Percentiles rank a stretch among this genome's conserved stretches.
phyloP scores from a whole-genome alignment of 1,284 basidiomycete species.

The Xerocomus amazonicus region DNA sequence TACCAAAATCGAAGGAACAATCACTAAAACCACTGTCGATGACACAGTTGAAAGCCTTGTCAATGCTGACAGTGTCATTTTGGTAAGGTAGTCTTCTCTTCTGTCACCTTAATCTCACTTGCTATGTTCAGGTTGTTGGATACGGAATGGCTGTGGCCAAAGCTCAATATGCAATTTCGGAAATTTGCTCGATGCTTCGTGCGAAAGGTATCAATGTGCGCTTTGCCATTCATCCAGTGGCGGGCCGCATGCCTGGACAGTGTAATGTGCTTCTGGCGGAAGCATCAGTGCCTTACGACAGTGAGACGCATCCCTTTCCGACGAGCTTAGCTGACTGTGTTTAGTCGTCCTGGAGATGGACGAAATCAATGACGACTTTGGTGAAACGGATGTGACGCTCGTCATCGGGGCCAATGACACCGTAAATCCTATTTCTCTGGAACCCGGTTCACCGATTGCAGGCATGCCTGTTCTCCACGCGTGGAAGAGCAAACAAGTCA shows the following conservation, averaged over 20 bases:
- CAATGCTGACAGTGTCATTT: slow-evolving; percentile 80
- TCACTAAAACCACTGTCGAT: slow-evolving; percentile 73
- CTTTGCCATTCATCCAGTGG: slow-evolving; percentile 64
- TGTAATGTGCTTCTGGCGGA: slow-evolving; percentile 85
- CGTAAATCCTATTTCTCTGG: slow-evolving; percentile 85
- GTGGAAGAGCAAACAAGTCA: slow-evolving; percentile 87
- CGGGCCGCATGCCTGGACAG: slow-evolving; percentile 79
- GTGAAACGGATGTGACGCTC: slow-evolving; percentile 77
- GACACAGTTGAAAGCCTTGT: slow-evolving; percentile 73
- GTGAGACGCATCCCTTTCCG: slow-evolving; percentile 41
- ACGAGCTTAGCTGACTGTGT: slow-evolving; percentile 2
- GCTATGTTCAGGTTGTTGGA: slow-evolving; percentile 62
- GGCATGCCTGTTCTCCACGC: slow-evolving; percentile 87
- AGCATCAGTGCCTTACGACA: slow-evolving; percentile 85
- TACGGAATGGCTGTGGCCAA: slow-evolving; percentile 90
- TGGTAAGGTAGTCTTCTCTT: slow-evolving; percentile 42
- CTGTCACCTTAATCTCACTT: slow-evolving; percentile 3
- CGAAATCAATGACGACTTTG: slow-evolving; percentile 87
- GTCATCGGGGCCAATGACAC: slow-evolving; percentile 90
- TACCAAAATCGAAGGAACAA: slow-evolving; percentile 75
- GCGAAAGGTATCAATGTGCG: slow-evolving; percentile 72
- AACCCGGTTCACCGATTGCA: slow-evolving; percentile 79
- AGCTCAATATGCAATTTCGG: slow-evolving; percentile 82
- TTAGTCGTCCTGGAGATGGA: slow-evolving; percentile 87
- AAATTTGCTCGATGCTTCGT: slow-evolving; percentile 69